Evolutionary conservation across 805 yeast genomes (phyloP), one percentile per base, ranked within the genome.

Genomic region (Starmerella sp.): DNA sequence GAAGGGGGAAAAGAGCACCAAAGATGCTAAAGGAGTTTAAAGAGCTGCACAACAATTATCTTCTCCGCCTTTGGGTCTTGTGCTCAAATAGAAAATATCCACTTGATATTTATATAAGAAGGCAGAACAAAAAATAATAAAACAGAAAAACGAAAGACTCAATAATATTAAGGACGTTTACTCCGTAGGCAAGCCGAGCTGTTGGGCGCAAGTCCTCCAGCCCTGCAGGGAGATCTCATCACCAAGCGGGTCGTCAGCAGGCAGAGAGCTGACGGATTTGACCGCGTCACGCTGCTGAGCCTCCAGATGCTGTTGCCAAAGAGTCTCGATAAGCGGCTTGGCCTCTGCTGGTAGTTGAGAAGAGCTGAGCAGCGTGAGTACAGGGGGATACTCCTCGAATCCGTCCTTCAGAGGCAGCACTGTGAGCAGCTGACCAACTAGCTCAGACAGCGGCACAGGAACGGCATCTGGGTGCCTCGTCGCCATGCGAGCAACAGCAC

Each of bases 401-500:
- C 90, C 97, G 53, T 89, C 81, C 66, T 82, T 79, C 66, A 93
- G 78, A 51, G 98, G 98, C 66, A 93, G 77, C 65, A 85, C 91
- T 51, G 76, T 72, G 58, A 90, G 73, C 65, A 93, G 75, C 29
- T 76, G 78, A 50, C 95, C 95, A 28, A 85, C 73, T 44, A 91
- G 79, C 54, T 81, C 89, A 57, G 77, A 81, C 61, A 88, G 71
- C 57, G 97, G 97, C 62, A 90, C 81, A 13, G 62, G 62, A 38
- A 84, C 77, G 15, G 63, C 60, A 39, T 71, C 72, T 64, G 80
- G 81, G 68, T 85, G 78, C 67, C 84, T 83, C 69, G 86, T 73
- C 13, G 86, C 79, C 86, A 93, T 77, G 72, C 98, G 82, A 15
- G 96, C 90, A 55, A 90, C 95, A 78, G 97, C 93, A 45, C 98